These are phyloP conservation scores for Calonectria pauciramosa DNA, from an alignment of 2,329 filamentous ascomycete species.

Conservation along the genomic window DNA sequence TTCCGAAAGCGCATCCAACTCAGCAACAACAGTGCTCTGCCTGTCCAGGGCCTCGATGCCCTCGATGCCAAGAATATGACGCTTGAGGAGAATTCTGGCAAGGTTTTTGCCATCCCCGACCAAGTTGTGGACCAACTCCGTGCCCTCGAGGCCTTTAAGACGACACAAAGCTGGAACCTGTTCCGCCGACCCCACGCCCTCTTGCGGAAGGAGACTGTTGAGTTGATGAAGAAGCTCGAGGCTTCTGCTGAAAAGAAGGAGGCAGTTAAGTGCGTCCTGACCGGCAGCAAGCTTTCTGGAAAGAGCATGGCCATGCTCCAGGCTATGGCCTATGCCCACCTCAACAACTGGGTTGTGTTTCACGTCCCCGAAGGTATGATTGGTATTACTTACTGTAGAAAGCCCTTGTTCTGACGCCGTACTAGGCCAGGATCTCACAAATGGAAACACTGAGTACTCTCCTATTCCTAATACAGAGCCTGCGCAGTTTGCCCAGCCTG, in stretches of 20 bases:
- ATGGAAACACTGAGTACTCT: conserved; percentile 84
- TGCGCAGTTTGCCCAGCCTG: conserved; percentile 80
- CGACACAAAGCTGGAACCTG: conserved; percentile 87
- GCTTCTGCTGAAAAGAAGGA: conserved; percentile 65
- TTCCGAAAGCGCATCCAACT: conserved; percentile 90
- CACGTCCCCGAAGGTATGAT: conserved; percentile 87
- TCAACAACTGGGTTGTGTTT: conserved; percentile 90
- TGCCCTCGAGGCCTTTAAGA: conserved; percentile 90
- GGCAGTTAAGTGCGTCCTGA: conserved; percentile 75
- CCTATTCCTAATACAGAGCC: conserved; percentile 72
- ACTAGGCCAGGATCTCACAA: conserved; percentile 81
- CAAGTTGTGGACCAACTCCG: conserved; percentile 83
- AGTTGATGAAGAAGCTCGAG: conserved; percentile 75
- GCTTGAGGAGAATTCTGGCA: conserved; percentile 69
- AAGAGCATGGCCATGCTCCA: conserved; percentile 92
- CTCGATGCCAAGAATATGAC: conserved; percentile 69
- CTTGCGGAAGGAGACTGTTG: conserved; percentile 82
- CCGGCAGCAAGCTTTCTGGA: conserved; percentile 80
- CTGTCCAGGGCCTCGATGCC: conserved; percentile 76
- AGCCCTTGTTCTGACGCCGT: conserved; percentile 20
- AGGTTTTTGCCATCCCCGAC: conserved; percentile 78
- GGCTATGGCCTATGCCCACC: conserved; percentile 83
- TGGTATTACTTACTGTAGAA: background rate
- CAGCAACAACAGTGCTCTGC: conserved; percentile 92
- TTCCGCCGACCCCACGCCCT: conserved; percentile 87